A percentile compares a stretch with the other conserved stretches of the same genome.
phyloP scores from a whole-genome alignment of 192 early-diverging fungal genomes.

The Mortierella claussenii region DNA sequence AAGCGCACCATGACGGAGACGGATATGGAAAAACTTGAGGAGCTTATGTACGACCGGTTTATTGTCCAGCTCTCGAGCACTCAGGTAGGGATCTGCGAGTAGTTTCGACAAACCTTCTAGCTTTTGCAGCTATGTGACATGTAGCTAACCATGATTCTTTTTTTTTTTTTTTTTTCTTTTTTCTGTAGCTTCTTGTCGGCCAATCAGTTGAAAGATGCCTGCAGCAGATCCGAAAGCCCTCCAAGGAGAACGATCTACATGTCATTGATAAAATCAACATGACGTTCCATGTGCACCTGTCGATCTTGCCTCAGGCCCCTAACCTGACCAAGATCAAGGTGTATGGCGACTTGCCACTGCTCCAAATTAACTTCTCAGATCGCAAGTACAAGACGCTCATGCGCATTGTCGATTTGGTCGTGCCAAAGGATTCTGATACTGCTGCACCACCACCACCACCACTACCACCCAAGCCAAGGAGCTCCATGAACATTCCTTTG shows the following conservation, averaged over 20 bases:
- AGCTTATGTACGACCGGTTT: conserved; percentile 93
- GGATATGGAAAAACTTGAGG: conserved; percentile 79
- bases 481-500: conserved; percentile 16
- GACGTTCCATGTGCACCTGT: conserved; percentile 82
- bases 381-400: conserved; percentile 93
- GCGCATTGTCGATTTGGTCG: conserved; percentile 78
- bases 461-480: conserved; percentile 25
- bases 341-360: conserved; percentile 80
- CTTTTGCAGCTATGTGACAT: not conserved
- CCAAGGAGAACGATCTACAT: conserved; percentile 70
- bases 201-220: conserved; percentile 79
- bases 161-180: not conserved
- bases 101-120: not conserved
- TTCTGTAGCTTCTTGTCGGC: conserved; percentile 72
- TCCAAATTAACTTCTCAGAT: conserved; percentile 93
- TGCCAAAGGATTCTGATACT: conserved; percentile 48
- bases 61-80: conserved; percentile 81
- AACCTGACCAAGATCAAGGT: conserved; percentile 81
- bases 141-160: conserved; percentile 9
- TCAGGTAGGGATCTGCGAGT: conserved; percentile 63
- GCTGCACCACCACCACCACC: conserved; percentile 22
- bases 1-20: conserved; percentile 65
- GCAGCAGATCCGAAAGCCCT: conserved; percentile 67
- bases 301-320: conserved; percentile 81
- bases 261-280: conserved; percentile 92